These are phyloP conservation scores for Graphilbum ipis-grandicollis DNA, from an alignment of 2,329 filamentous ascomycete species.

Conservation along the genomic window DNA sequence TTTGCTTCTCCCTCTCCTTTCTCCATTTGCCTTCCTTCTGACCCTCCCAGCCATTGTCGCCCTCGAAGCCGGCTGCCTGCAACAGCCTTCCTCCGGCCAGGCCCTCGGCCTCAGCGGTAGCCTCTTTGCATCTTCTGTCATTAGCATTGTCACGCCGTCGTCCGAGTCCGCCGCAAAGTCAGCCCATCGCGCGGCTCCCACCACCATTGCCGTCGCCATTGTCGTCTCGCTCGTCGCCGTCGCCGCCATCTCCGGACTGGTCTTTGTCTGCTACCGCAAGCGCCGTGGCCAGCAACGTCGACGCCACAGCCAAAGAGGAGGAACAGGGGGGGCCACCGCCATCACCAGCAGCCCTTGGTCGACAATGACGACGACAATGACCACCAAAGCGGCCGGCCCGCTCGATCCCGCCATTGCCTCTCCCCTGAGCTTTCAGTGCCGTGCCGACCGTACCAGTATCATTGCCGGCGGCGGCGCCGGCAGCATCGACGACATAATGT, in stretches of 20 bases:
- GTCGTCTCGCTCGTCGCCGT: constrained; percentile 22
- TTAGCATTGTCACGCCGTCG: constrained; percentile 18
- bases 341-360: neutral
- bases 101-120: constrained; percentile 14
- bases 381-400: constrained; percentile 1
- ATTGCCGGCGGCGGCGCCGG: neutral
- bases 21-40: neutral
- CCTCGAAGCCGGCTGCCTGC: constrained; percentile 31
- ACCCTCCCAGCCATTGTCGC: constrained; percentile 29
- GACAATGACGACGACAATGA: neutral
- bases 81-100: constrained; percentile 20
- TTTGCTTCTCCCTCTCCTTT: neutral
- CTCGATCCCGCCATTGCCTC: constrained; percentile 2
- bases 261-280: constrained; percentile 20
- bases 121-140: constrained; percentile 11
- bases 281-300: neutral
- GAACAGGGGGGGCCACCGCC: no score
- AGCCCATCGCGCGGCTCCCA: constrained; percentile 15
- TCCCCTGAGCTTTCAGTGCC: constrained; percentile 5
- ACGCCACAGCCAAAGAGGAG: no score
- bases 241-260: constrained; percentile 19
- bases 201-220: constrained; percentile 25
- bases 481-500: no score
- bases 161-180: constrained; percentile 2
- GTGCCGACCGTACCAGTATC: neutral